Evolutionary conservation across 352 stramenopile genomes (phyloP).

Genomic region (Globisporangium spinosum): DNA sequence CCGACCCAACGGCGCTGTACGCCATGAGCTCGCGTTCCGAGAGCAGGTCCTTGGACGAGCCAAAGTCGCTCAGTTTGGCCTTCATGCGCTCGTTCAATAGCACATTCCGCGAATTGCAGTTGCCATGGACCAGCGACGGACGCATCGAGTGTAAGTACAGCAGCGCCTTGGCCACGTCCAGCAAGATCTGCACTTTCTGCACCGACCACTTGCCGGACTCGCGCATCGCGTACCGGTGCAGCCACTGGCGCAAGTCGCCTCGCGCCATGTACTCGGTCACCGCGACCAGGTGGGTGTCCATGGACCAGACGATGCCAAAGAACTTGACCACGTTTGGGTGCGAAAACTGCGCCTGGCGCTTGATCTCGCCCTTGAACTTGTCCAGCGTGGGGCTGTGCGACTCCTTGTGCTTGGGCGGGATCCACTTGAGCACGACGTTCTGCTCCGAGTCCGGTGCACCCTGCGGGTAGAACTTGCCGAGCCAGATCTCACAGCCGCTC

Average conservation of each 20-base stretch:
- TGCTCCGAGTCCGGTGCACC: slow-evolving; percentile 27
- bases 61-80: slow-evolving; percentile 70
- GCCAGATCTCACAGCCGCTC: slow-evolving; percentile 54
- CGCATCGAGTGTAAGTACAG: slow-evolving; percentile 68
- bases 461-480: slow-evolving; percentile 30
- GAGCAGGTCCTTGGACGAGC: slow-evolving; percentile 43
- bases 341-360: slow-evolving; percentile 51
- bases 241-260: slow-evolving; percentile 66
- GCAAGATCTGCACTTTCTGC: slow-evolving; percentile 55
- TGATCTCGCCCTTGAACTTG: slow-evolving; percentile 64
- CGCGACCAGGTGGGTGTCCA: slow-evolving; percentile 56
- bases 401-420: slow-evolving; percentile 32
- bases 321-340: slow-evolving; percentile 79
- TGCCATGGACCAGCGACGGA: slow-evolving; percentile 49
- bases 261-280: slow-evolving; percentile 73
- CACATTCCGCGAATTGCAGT: slow-evolving; percentile 68
- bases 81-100: slow-evolving; percentile 50
- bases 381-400: slow-evolving; percentile 22
- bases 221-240: slow-evolving; percentile 41
- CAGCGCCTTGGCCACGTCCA: slow-evolving; percentile 60
- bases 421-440: slow-evolving; percentile 55
- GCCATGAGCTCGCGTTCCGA: slow-evolving; percentile 57
- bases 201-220: slow-evolving; percentile 48
- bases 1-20: slow-evolving; percentile 63
- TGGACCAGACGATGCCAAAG: slow-evolving; percentile 71